Conservation (phyloP, 2,329 filamentous ascomycete species). For the Pseudocercospora musae region DNA sequence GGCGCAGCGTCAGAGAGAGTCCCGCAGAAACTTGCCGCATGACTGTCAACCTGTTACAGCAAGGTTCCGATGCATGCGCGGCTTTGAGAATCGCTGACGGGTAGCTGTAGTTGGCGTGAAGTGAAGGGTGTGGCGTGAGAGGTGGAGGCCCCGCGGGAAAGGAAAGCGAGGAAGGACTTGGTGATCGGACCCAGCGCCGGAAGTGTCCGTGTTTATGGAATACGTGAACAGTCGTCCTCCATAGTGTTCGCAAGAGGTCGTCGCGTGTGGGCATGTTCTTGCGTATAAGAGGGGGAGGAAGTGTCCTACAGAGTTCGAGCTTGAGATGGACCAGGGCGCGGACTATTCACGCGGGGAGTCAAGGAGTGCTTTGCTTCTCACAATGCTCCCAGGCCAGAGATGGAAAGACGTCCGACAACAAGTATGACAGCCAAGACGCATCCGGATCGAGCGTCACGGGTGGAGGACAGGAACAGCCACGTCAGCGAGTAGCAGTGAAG, state of each 20-base stretch:
- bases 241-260: neutral
- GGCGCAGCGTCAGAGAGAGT: neutral
- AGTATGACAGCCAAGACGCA: neutral
- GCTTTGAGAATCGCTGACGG: neutral
- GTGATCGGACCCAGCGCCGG: neutral
- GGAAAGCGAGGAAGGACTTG: neutral
- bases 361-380: slow-evolving; percentile 2
- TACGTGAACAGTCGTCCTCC: neutral
- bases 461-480: neutral
- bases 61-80: neutral
- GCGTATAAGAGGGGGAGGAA: neutral
- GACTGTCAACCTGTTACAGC: neutral
- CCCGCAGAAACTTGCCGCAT: neutral
- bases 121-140: neutral
- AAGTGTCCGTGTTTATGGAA: neutral
- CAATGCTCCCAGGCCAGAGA: slow-evolving; percentile 3
- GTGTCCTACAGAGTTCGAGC: neutral
- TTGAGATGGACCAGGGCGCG: neutral
- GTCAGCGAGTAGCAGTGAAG: neutral
- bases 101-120: neutral
- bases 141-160: neutral
- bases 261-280: neutral
- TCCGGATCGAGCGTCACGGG: neutral
- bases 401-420: slow-evolving; percentile 1
- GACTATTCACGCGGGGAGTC: neutral